These are phyloP conservation scores for Fagopyrum homotropicum DNA, from an alignment of 148 eudicot species.

Conservation along the genomic window DNA sequence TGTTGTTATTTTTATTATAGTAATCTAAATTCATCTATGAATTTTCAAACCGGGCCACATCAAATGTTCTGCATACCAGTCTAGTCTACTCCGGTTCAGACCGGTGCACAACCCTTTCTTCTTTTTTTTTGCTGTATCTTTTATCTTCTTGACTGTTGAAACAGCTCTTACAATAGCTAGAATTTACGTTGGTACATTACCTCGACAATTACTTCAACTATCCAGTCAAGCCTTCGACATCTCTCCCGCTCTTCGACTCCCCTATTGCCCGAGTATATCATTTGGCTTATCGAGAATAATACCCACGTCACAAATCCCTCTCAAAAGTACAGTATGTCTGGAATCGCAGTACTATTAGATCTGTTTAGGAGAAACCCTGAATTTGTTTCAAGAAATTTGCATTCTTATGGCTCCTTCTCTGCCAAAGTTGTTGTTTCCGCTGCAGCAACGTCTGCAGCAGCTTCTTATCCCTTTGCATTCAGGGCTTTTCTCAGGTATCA, in stretches of 20 bases:
- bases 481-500: slow-evolving; percentile 45
- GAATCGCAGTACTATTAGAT: slow-evolving; percentile 57
- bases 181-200: not conserved
- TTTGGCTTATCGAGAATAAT: not conserved
- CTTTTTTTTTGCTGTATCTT: not conserved
- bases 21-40: no score
- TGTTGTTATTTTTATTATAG: no score
- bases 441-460: slow-evolving; percentile 35
- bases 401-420: slow-evolving; percentile 44
- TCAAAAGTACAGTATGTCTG: slow-evolving; percentile 36
- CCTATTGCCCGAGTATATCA: not conserved
- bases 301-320: not conserved
- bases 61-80: not conserved
- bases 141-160: not conserved
- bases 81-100: not conserved
- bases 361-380: slow-evolving; percentile 53
- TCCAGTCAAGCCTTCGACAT: not conserved
- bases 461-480: slow-evolving; percentile 48
- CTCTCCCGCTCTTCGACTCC: slow-evolving; percentile 6
- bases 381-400: slow-evolving; percentile 34
- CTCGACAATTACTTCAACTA: not conserved
- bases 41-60: not conserved
- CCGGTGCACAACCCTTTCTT: not conserved
- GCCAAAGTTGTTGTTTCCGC: slow-evolving; percentile 42
- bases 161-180: not conserved